Evolutionary conservation across 148 eudicot species (phyloP), one percentile per base, ranked within the genome.

Genomic region (Gaultheria prostrata): DNA sequence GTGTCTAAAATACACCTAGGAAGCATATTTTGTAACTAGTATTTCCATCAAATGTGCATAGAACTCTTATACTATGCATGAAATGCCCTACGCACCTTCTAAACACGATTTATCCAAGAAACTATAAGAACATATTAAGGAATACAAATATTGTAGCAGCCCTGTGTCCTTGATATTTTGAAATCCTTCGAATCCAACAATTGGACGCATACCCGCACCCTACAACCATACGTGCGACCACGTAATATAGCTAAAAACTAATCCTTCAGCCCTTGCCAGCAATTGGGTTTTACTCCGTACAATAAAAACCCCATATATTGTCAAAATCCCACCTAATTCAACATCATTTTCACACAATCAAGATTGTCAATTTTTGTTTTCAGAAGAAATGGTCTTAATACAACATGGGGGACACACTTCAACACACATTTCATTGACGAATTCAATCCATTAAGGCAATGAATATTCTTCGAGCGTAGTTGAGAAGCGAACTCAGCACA

Each of bases 1-100:
- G 13, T 65, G 71, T 26, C 33, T 17, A 65, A 65, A 26, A 24
- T 63, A 65, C 33, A 65, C 12, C 71, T 65, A 65, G 71, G 4
- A 12, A 65, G 71, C 71, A 65, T 65, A 28, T 12, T 28, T 65
- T 65, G 33, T 30, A 24, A 65, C 9, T 28, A 0, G 7, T 6
- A 65, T 65, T 65, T 65, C 71, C 71, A 65, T 65, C 33, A 65
- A 65, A 65, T 26, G 71, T 65, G 33, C 71, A 65, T 3, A 65
- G 33, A 65, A 65, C 71, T 26, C 71, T 26, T 24, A 65, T 3
- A 2, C 11, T 65, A 13, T 65, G 71, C 71, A 65, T 28, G 71
- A 28, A 65, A 65, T 65, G 71, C 71, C 33, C 71, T 12, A 65
- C 9, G 17, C 28, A 30, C 11, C 6, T 65, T 65, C 35, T 28